These are phyloP conservation scores for Penstemon newberryi DNA, from an alignment of 257 asterid species.

Conservation along the genomic window DNA sequence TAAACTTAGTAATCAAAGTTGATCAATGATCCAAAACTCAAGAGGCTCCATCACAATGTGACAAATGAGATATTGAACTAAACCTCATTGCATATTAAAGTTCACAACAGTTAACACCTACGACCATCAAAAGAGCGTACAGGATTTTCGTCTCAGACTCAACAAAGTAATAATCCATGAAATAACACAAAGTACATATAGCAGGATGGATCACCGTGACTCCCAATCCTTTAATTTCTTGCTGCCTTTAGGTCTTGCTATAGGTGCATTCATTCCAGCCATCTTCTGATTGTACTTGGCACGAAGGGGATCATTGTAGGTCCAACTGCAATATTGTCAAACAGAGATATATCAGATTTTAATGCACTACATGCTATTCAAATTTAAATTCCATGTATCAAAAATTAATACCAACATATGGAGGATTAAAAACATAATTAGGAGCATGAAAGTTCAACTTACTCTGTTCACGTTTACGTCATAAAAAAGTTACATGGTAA, in stretches of 20 bases:
- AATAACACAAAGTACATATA: too few relatives aligned
- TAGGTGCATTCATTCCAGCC: constrained; percentile 91
- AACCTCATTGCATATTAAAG: too few relatives aligned
- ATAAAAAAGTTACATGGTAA: background rate
- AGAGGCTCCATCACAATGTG: too few relatives aligned
- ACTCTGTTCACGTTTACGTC: background rate
- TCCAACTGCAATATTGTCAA: constrained; percentile 68
- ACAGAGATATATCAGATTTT: constrained; percentile 9
- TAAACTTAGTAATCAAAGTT: too few relatives aligned
- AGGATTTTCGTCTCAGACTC: too few relatives aligned
- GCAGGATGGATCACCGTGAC: constrained; percentile 26
- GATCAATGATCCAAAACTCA: too few relatives aligned
- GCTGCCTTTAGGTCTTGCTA: constrained; percentile 89
- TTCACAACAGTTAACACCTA: too few relatives aligned
- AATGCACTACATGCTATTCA: constrained; percentile 15
- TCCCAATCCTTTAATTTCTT: constrained; percentile 92
- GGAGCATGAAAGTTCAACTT: background rate
- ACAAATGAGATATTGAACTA: too few relatives aligned
- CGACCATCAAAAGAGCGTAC: too few relatives aligned
- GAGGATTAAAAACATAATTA: background rate
- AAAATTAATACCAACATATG: background rate
- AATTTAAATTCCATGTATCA: background rate
- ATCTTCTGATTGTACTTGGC: constrained; percentile 84
- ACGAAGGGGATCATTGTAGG: constrained; percentile 78
- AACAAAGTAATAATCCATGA: too few relatives aligned